Conservation (phyloP, 1,139 yeast genomes). For the Geotrichum histeridarum region DNA sequence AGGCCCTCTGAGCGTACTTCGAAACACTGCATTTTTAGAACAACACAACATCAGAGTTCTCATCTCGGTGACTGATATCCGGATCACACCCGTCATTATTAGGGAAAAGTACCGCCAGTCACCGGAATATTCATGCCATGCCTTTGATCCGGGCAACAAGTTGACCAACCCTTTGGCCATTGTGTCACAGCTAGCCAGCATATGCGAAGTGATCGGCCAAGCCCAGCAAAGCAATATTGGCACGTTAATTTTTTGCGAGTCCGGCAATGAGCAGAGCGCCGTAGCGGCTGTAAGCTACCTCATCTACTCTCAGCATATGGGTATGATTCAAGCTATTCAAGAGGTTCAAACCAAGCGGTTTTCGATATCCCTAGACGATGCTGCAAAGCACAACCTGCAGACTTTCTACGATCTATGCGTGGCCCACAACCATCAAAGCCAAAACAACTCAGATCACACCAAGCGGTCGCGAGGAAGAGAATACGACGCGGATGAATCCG, state of each 20-base stretch:
- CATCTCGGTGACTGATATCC: slow-evolving; percentile 23
- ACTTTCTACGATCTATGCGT: slow-evolving; percentile 27
- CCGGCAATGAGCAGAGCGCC: slow-evolving; percentile 36
- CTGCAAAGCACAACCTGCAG: slow-evolving; percentile 26
- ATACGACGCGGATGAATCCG: background rate
- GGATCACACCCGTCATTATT: slow-evolving; percentile 11
- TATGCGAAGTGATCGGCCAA: slow-evolving; percentile 21
- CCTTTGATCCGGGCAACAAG: slow-evolving; percentile 24
- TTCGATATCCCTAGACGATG: slow-evolving; percentile 29
- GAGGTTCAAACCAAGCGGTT: slow-evolving; percentile 32
- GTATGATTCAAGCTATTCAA: slow-evolving; percentile 30
- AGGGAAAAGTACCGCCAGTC: slow-evolving; percentile 18
- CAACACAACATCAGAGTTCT: slow-evolving; percentile 27
- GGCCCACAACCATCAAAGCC: slow-evolving; percentile 17
- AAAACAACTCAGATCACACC: background rate
- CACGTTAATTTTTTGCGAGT: slow-evolving; percentile 32
- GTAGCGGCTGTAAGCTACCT: slow-evolving; percentile 33
- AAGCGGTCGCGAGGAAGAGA: slow-evolving; percentile 4
- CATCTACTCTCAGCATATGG: slow-evolving; percentile 24
- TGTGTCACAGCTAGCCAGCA: slow-evolving; percentile 23
- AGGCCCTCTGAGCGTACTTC: slow-evolving; percentile 32
- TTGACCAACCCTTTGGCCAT: slow-evolving; percentile 20
- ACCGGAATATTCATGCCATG: slow-evolving; percentile 18
- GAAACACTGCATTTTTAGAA: slow-evolving; percentile 27
- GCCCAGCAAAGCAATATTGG: slow-evolving; percentile 21